These are phyloP conservation scores for Carex scoparia DNA, from an alignment of 176 grass and related monocot genomes.

Conservation along the genomic window DNA sequence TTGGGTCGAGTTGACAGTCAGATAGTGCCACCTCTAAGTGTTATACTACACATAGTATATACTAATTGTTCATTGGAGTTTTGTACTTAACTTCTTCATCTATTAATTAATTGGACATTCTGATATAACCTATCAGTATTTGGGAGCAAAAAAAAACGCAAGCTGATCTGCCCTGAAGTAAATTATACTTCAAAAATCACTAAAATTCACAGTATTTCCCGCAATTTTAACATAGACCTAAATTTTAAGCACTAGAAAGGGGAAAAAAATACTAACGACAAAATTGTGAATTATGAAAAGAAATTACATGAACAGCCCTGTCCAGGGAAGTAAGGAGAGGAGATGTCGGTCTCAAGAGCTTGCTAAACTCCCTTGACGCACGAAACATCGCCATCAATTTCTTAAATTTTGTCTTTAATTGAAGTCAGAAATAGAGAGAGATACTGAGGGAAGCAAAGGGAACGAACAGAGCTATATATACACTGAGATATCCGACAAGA, in stretches of 20 bases:
- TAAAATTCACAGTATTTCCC: background rate
- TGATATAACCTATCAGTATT: background rate
- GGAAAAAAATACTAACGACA: background rate
- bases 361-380: constrained; percentile 8
- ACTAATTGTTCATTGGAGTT: background rate
- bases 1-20: background rate
- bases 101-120: background rate
- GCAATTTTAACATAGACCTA: background rate
- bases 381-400: constrained; percentile 21
- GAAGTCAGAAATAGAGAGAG: background rate
- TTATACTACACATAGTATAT: background rate
- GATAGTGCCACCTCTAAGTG: background rate
- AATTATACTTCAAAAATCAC: background rate
- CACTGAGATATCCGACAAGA: background rate
- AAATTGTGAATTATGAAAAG: background rate
- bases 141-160: background rate
- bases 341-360: background rate
- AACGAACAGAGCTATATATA: background rate
- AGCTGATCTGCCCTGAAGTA: background rate
- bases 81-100: background rate
- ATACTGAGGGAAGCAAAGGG: background rate
- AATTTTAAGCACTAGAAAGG: background rate
- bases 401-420: background rate
- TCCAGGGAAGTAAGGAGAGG: constrained; percentile 4
- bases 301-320: constrained; percentile 15